Evolutionary conservation across 108 stramenopile species (phyloP), one percentile per base, ranked within the genome.

Genomic region (Pseudonitzschia delicatissima): DNA sequence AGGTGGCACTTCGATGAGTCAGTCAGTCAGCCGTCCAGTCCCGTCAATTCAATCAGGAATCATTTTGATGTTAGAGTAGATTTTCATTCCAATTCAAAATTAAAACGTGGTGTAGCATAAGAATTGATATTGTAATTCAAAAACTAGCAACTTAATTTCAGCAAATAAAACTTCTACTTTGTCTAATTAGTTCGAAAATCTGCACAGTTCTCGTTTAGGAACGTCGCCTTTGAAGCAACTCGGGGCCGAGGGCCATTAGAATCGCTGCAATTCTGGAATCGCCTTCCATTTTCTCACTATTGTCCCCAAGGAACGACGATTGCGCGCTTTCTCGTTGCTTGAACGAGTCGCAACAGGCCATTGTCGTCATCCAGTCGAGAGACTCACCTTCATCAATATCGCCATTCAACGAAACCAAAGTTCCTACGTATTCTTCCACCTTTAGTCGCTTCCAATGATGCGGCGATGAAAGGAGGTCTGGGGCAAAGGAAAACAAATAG

Each of bases 271-370:
- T 69, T 9, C 89, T 79, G 9, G 74, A 58, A 62, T 94, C 92
- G 5, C 92, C 92, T 40, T 82, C 82, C n/a, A 33, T 33, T 27
- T 33, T 33, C 42, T 45, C 45, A 28, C 69, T 64, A 12, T 39
- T 64, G 9, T 67, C 53, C 37, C 74, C 86, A 7, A 80, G 64
- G 26, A 64, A 34, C 7, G 60, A 21, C 32, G 45, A 53, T 31
- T 67, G 66, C 4, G 76, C 72, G 57, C 81, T 84, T 64, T 85
- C 88, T 31, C 92, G 79, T 68, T 94, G 92, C 49, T 84, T 82
- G 64, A 89, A 94, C n/a, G 87, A 74, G 74, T 94, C 92, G 51
- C 92, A 94, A 66, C 89, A 89, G 18, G 84, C 81, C 85, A 89
- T 85, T 32, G 81, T 84, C 25, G 81, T 84, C 86, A 94, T 87